These are phyloP conservation scores for Liquidambar formosana DNA, from an alignment of 164 flowering plant genomes.

Conservation along the genomic window DNA sequence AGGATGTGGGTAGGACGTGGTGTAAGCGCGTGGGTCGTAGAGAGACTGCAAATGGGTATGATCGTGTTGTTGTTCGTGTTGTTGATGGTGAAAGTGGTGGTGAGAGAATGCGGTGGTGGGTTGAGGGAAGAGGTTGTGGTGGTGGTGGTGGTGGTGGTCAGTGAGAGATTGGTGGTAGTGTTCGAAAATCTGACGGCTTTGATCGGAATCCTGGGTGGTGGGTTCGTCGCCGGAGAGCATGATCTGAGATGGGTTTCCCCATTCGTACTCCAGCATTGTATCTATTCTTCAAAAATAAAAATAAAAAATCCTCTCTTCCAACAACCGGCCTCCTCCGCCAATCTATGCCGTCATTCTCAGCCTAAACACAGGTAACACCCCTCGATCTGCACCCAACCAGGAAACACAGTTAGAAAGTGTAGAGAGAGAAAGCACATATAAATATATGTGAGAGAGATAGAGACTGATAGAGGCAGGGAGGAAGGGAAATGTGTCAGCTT, in stretches of 20 bases:
- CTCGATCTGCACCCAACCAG: too few relatives aligned
- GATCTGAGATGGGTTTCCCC: conserved; percentile 57
- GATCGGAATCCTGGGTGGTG: conserved; percentile 26
- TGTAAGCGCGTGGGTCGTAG: conserved; percentile 40
- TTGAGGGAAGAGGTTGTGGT: conserved; percentile 4
- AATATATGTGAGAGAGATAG: too few relatives aligned
- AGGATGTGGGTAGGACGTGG: conserved; percentile 24
- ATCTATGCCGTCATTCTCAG: too few relatives aligned
- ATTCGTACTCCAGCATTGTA: conserved; percentile 66
- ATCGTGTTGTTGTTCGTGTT: conserved; percentile 7
- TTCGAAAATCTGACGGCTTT: conserved; percentile 43
- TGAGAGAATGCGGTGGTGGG: conserved; percentile 22
- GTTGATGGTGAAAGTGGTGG: conserved; percentile 20
- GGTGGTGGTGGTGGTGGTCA: conserved; percentile 14
- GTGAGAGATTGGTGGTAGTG: conserved; percentile 35
- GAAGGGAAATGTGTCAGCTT: too few relatives aligned
- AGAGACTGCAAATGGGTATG: conserved; percentile 23
- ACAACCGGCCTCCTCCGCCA: too few relatives aligned
- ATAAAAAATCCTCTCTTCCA: too few relatives aligned
- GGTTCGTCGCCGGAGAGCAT: conserved; percentile 43
- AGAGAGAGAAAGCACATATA: too few relatives aligned
- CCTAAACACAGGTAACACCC: too few relatives aligned
- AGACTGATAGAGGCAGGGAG: too few relatives aligned
- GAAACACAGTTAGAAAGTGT: too few relatives aligned
- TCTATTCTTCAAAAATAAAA: background rate